Evolutionary conservation across 768 basidiomycete species (phyloP).

Genomic region (Boletus tylopilopsis): DNA sequence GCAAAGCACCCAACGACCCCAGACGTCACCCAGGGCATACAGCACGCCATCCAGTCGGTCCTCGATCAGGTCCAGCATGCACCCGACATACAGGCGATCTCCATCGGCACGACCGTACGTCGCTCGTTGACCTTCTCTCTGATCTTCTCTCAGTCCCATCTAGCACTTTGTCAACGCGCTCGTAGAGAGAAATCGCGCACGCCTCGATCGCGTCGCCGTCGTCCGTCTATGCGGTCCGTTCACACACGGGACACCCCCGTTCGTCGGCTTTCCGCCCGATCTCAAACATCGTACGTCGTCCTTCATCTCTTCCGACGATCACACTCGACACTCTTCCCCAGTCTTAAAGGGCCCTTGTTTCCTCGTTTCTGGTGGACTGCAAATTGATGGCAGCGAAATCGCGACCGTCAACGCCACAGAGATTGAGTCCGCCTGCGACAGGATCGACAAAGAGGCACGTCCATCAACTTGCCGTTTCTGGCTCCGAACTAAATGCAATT

Average conservation of each 20-base stretch:
- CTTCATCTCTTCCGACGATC: not conserved
- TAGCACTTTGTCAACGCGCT: slow-evolving; percentile 59
- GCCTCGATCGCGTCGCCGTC: slow-evolving; percentile 59
- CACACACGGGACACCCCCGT: slow-evolving; percentile 55
- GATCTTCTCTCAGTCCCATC: not conserved
- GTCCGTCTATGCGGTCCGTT: slow-evolving; percentile 61
- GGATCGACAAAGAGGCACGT: slow-evolving; percentile 33
- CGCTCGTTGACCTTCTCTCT: not conserved
- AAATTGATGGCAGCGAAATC: slow-evolving; percentile 50
- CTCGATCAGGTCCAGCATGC: slow-evolving; percentile 36
- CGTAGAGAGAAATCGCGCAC: slow-evolving; percentile 49
- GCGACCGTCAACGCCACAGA: slow-evolving; percentile 40
- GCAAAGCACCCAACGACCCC: slow-evolving; percentile 53
- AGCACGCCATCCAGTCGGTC: slow-evolving; percentile 44
- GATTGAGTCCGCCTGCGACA: slow-evolving; percentile 40
- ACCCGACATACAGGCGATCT: slow-evolving; percentile 43
- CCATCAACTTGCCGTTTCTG: not conserved
- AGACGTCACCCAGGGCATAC: slow-evolving; percentile 58
- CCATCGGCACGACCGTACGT: slow-evolving; percentile 59
- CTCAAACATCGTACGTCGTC: slow-evolving; percentile 29
- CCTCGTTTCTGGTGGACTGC: slow-evolving; percentile 37
- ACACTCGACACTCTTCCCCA: slow-evolving; percentile 1
- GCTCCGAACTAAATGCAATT: slow-evolving; percentile 4
- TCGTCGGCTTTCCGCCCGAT: slow-evolving; percentile 45
- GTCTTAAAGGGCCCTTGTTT: slow-evolving; percentile 30